Base-by-base conservation (phyloP, 352 stramenopile genomes). In the Globisporangium recalcitrans region DNA sequence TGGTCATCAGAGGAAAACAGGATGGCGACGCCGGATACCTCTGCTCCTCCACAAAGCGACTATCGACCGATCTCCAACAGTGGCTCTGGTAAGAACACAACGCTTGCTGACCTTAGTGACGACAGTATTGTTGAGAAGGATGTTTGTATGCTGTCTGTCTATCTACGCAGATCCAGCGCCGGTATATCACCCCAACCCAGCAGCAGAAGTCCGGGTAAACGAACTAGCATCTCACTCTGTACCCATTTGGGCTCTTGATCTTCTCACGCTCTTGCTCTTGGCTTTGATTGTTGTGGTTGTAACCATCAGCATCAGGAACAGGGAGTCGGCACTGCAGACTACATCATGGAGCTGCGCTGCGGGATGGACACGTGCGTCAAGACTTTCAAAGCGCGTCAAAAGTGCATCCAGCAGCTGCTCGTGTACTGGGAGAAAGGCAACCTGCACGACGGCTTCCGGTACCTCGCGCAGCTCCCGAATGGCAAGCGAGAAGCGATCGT, bases 321-420 rank as follows among this genome's bases (percentile, higher is more conserved):
- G 22, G 64, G 76, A 32, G 34, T 67, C 22, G 64, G 78, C 16
- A 89, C 78, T 19, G 80, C 78, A 0, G 80, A 91, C 46, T 93
- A 82, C 58, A 80, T 95, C 48, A 88, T 86, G 72, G 85, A 95
- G 66, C 81, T 93, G 58, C 82, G 80, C 8, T 89, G 80, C 62
- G 85, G 85, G 8, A 95, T 95, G 83, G 85, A 95, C 60, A 90
- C 82, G 11, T 92, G 74, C 29, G 55, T 93, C 32, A 91, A 91
- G 58, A 82, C 78, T 11, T 87, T 95, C 38, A 75, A 77, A 14
- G 65, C 71, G 48, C 74, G 85, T 0, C 82, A 93, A 60, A 90
- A 90, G 56, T 79, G 76, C 27, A 60, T 90, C 13, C 75, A 92
- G 60, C 76, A 91, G 65, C 67, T 95, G 9, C 72, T 93, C 5